Evolutionary conservation across 805 yeast species (phyloP).

Genomic region (Ogataea pini): DNA sequence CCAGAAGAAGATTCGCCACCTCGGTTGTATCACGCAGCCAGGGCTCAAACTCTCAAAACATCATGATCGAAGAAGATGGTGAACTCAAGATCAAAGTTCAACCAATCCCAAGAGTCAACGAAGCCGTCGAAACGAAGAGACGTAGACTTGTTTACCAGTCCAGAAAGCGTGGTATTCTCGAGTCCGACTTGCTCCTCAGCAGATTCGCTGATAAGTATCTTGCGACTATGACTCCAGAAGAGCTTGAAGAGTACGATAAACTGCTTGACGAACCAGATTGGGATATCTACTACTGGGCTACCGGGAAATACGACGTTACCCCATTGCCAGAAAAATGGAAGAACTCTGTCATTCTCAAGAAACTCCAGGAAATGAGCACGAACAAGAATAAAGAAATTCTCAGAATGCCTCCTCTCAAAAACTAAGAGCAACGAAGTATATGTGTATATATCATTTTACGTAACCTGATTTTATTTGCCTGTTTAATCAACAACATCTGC

Average conservation of each 20-base stretch:
- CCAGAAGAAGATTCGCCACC: constrained; percentile 13
- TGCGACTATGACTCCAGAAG: constrained; percentile 54
- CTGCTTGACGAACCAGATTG: constrained; percentile 94
- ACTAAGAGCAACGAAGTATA: neutral
- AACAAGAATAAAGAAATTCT: constrained; percentile 71
- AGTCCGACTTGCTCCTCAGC: constrained; percentile 82
- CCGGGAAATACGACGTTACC: constrained; percentile 74
- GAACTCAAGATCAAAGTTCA: constrained; percentile 64
- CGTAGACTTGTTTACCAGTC: constrained; percentile 92
- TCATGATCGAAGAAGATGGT: constrained; percentile 33
- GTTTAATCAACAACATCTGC: constrained; percentile 43
- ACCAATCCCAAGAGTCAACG: constrained; percentile 78
- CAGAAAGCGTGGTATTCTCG: constrained; percentile 92
- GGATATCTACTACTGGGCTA: constrained; percentile 99
- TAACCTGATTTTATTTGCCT: neutral
- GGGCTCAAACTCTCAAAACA: constrained; percentile 23
- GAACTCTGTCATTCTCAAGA: constrained; percentile 58
- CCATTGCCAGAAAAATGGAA: constrained; percentile 90
- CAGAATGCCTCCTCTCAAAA: constrained; percentile 78
- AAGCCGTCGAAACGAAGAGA: constrained; percentile 68
- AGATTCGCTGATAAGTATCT: constrained; percentile 82
- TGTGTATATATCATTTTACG: constrained; percentile 7
- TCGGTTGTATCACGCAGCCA: constrained; percentile 17
- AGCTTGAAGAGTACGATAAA: constrained; percentile 82
- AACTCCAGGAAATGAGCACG: constrained; percentile 71